These are phyloP conservation scores for Ganoderma boninense DNA, from an alignment of 1,284 basidiomycete species.

Conservation along the genomic window DNA sequence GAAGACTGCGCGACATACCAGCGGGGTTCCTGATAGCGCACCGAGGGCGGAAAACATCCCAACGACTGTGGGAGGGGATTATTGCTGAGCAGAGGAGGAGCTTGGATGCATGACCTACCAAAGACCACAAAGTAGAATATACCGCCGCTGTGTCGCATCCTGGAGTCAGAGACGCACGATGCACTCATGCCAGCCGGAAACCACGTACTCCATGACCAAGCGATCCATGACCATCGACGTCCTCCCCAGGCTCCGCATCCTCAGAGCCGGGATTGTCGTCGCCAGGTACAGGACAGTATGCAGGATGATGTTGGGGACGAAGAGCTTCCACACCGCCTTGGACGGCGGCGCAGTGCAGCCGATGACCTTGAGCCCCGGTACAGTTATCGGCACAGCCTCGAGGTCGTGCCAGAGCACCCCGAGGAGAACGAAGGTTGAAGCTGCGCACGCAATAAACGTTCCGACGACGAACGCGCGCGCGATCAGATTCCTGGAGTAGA, in stretches of 20 bases:
- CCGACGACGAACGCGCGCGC: constrained; percentile 28
- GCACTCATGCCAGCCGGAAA: neutral
- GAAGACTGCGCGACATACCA: constrained; percentile 16
- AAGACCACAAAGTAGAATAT: constrained; percentile 37
- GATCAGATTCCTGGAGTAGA: constrained; percentile 33
- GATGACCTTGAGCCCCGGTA: constrained; percentile 23
- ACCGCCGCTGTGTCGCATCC: constrained; percentile 30
- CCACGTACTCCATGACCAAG: constrained; percentile 38
- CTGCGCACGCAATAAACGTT: constrained; percentile 24
- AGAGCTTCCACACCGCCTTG: constrained; percentile 34
- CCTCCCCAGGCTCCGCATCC: constrained; percentile 25
- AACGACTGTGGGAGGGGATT: constrained; percentile 16
- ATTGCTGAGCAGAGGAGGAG: no score
- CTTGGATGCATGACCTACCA: constrained; percentile 22
- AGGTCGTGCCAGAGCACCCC: constrained; percentile 29
- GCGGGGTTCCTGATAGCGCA: constrained; percentile 20
- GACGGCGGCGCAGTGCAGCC: constrained; percentile 35
- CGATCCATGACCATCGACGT: constrained; percentile 30
- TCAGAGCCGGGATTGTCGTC: constrained; percentile 32
- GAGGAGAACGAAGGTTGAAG: constrained; percentile 21
- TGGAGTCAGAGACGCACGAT: neutral
- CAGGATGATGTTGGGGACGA: constrained; percentile 32
- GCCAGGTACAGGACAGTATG: constrained; percentile 37
- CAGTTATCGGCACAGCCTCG: constrained; percentile 15
- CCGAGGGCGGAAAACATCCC: constrained; percentile 33